These are phyloP conservation scores for Penicillium glabrum DNA, from an alignment of 2,329 filamentous ascomycete species.

Conservation along the genomic window DNA sequence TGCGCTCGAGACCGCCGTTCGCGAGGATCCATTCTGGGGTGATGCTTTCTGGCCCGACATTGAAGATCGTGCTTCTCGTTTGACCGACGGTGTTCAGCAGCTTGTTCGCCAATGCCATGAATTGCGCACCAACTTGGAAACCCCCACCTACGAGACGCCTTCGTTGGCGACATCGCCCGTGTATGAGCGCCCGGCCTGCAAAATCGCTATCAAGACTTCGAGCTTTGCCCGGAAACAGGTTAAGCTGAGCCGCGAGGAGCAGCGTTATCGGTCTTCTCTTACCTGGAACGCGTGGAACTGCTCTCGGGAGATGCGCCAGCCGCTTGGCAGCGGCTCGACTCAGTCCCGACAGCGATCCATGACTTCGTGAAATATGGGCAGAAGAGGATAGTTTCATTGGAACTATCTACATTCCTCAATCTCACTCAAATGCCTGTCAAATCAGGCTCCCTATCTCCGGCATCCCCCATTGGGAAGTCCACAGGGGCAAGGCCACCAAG, in stretches of 20 bases:
- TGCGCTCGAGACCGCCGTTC: conserved; percentile 39
- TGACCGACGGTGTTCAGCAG: conserved; percentile 41
- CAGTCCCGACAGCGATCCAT: conserved; percentile 25
- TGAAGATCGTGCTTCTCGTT: conserved; percentile 37
- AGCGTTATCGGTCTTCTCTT: conserved; percentile 26
- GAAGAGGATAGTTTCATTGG: background rate
- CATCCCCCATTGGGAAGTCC: background rate
- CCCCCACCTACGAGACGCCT: conserved; percentile 17
- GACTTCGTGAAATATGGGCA: conserved; percentile 17
- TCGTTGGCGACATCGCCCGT: conserved; percentile 13
- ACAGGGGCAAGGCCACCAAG: background rate
- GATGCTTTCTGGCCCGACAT: conserved; percentile 43
- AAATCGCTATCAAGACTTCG: conserved; percentile 29
- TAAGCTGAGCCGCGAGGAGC: conserved; percentile 36
- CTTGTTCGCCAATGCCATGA: conserved; percentile 42
- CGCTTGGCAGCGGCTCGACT: conserved; percentile 16
- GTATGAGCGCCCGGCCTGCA: conserved; percentile 24
- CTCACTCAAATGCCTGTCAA: background rate
- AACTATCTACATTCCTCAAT: background rate
- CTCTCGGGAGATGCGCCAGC: conserved; percentile 19
- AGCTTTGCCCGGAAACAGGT: conserved; percentile 34
- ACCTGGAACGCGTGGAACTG: conserved; percentile 27
- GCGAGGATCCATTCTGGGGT: conserved; percentile 47
- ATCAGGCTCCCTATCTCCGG: background rate
- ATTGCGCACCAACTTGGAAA: conserved; percentile 29